These are phyloP conservation scores for Coniella vitis DNA, from an alignment of 2,329 filamentous ascomycete genomes.

Conservation along the genomic window DNA sequence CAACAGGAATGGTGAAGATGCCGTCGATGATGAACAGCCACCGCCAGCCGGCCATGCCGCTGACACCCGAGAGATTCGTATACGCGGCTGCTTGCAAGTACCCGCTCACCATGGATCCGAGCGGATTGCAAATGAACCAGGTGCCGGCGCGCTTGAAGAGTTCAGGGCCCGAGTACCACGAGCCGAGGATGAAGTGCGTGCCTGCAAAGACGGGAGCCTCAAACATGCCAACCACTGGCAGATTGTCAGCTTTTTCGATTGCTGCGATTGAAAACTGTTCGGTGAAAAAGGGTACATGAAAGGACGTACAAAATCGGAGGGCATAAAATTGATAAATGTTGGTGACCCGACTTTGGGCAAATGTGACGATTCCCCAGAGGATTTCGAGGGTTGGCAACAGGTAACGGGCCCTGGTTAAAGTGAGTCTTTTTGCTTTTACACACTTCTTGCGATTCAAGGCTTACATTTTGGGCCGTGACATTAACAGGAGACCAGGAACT, in stretches of 20 bases:
- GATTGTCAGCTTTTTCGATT: background rate
- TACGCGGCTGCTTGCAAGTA: constrained; percentile 47
- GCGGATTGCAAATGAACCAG: constrained; percentile 24
- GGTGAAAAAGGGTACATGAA: background rate
- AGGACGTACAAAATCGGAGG: constrained; percentile 19
- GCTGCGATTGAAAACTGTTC: no score
- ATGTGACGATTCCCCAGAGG: constrained; percentile 27
- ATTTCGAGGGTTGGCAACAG: constrained; percentile 25
- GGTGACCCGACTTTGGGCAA: constrained; percentile 23
- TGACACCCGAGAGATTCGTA: constrained; percentile 41
- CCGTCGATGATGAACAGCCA: constrained; percentile 56
- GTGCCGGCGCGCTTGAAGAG: constrained; percentile 26
- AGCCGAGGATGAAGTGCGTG: constrained; percentile 26
- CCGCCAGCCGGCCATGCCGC: constrained; percentile 43
- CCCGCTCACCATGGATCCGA: constrained; percentile 26
- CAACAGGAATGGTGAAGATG: constrained; percentile 48
- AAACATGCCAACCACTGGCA: constrained; percentile 25
- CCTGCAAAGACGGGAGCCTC: constrained; percentile 27
- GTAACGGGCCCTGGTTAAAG: constrained; percentile 21
- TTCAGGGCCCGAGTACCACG: constrained; percentile 23
- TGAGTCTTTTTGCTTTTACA: background rate
- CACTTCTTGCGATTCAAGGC: background rate
- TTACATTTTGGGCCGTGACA: constrained; percentile 25
- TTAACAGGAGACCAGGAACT: constrained; percentile 25
- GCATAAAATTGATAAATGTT: constrained; percentile 26